Conservation (phyloP, 2,329 filamentous ascomycete species). For the Colletotrichum tofieldiae region DNA sequence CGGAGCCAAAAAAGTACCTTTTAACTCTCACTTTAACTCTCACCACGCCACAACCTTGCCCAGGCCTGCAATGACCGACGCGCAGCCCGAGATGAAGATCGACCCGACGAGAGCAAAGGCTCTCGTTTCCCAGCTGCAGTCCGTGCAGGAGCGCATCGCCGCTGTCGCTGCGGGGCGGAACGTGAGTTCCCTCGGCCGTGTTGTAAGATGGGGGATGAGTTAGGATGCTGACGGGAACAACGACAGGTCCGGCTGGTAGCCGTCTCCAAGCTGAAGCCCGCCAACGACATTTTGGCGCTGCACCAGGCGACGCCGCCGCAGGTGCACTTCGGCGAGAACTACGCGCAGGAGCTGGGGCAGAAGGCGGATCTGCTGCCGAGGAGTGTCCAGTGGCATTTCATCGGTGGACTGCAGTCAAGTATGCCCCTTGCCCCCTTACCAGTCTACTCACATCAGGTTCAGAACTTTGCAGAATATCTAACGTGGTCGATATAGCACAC, state of each 20-base stretch:
- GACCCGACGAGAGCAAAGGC: conserved; percentile 73
- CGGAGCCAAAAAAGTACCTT: neutral
- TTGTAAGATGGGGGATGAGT: neutral
- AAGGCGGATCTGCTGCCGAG: conserved; percentile 86
- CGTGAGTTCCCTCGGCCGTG: conserved; percentile 58
- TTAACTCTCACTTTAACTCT: neutral
- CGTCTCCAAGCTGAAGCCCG: conserved; percentile 96
- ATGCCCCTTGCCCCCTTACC: neutral
- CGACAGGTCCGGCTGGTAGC: conserved; percentile 87
- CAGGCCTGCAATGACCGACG: conserved; percentile 40
- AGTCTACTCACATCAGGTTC: neutral
- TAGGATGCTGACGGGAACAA: conserved; percentile 3
- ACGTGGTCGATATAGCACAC: conserved; percentile 75
- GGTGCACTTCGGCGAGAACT: conserved; percentile 96
- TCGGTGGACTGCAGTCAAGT: conserved; percentile 90
- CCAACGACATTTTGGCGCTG: conserved; percentile 89
- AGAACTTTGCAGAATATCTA: neutral
- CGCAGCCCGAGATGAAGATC: conserved; percentile 69
- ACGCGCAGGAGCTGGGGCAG: conserved; percentile 88
- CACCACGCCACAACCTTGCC: neutral
- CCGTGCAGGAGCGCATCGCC: conserved; percentile 72
- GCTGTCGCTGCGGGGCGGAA: conserved; percentile 68
- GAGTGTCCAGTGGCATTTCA: conserved; percentile 94
- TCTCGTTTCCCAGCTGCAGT: conserved; percentile 74
- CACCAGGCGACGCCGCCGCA: conserved; percentile 67